A percentile compares a stretch with the other conserved stretches of the same genome.
These are phyloP conservation scores for Tillandsia leiboldiana DNA, from an alignment of 176 grass and related monocot species.

Conservation along the genomic window DNA sequence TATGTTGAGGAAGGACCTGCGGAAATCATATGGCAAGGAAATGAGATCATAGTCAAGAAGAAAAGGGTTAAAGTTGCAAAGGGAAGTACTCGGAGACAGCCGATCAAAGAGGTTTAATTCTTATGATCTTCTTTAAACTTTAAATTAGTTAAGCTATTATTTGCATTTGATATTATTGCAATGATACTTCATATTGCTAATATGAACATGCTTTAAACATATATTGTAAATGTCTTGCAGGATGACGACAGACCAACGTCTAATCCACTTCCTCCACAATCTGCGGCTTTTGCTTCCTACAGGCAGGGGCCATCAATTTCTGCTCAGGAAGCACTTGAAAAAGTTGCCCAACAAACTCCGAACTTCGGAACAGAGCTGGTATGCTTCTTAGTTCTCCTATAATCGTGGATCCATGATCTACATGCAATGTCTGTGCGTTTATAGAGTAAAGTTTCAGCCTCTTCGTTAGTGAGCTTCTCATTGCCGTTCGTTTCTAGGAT, in stretches of 20 bases:
- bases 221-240: slow-evolving; percentile 35
- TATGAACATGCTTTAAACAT: slow-evolving; percentile 9
- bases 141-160: neutral
- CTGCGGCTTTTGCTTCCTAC: slow-evolving; percentile 51
- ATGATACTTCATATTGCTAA: slow-evolving; percentile 6
- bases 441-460: neutral
- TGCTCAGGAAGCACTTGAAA: slow-evolving; percentile 68
- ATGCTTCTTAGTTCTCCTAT: slow-evolving; percentile 16
- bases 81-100: slow-evolving; percentile 26
- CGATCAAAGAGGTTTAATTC: slow-evolving; percentile 42
- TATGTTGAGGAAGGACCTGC: slow-evolving; percentile 82
- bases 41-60: slow-evolving; percentile 98
- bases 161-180: neutral
- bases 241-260: slow-evolving; percentile 81
- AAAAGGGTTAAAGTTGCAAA: slow-evolving; percentile 77
- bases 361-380: slow-evolving; percentile 99
- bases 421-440: neutral
- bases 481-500: slow-evolving; percentile 50
- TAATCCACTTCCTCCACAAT: slow-evolving; percentile 73
- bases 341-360: slow-evolving; percentile 88
- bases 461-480: neutral
- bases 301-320: slow-evolving; percentile 44
- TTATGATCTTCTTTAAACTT: neutral
- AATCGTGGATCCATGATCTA: neutral
- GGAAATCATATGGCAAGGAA: slow-evolving; percentile 91